Evolutionary conservation across 2,329 filamentous ascomycete genomes (phyloP), one percentile per base, ranked within the genome.

Genomic region (Ceratocystis harringtonii): DNA sequence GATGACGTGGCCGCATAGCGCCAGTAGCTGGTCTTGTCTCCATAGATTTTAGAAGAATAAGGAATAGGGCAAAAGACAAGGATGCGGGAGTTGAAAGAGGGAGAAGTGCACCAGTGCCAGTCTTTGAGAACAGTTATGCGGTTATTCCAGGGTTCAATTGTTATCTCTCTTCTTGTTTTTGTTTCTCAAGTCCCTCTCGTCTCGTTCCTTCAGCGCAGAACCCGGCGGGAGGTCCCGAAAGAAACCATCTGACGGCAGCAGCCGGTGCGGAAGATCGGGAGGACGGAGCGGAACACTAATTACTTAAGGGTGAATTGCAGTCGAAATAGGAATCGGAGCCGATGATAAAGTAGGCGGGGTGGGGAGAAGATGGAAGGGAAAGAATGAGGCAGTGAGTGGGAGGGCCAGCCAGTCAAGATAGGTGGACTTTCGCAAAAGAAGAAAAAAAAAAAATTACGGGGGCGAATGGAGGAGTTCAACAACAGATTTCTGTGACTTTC

Each of bases 161-260:
- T 58, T 36, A 8, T 30, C 15, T 10, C 15, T 58, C 5, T 19
- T 32, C 15, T 58, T 58, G 5, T 48, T 52, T 52, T 28, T 58
- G 28, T 58, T 19, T 15, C 25, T 58, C 15, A n/a, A 19, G 52
- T 58, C 52, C 28, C 52, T 58, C 28, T 58, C 7, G 52, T 58
- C 28, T 58, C 17, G 52, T 58, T 58, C 52, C 25, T 62, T 62
- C 61, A 62, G 44, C 61, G 61, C 61, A 62, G 61, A 30, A 43
- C 61, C 61, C 61, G 41, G 61, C 61, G 61, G 61, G 61, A 62
- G 44, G 45, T 52, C 61, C 43, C 61, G 25, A 62, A 62, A 45
- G 41, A 45, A 44, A 62, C 44, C 61, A 62, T 62, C 45, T 62
- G 61, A 43, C 61, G 61, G 61, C 61, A 15, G 48, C 30, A 64